phyloP scores from a whole-genome alignment of 169 alveolate genomes.

The Plasmodium ovale region DNA sequence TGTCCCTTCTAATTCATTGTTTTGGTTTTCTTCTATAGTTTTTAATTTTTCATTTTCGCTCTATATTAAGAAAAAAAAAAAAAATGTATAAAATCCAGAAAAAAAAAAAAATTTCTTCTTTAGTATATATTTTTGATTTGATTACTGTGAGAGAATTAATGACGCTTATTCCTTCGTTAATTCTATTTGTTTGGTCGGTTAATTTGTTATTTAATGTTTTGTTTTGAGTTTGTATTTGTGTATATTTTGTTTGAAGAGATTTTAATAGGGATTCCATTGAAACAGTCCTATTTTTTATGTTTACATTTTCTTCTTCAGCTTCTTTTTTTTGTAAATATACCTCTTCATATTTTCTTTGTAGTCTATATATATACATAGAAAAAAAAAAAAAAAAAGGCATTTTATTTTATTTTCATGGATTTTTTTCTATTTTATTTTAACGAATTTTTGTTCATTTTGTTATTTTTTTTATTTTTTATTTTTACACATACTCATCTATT shows the following conservation, averaged over 20 bases:
- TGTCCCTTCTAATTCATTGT: slow-evolving; percentile 77
- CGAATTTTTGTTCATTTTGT: slow-evolving; percentile 6
- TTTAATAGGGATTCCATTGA: slow-evolving; percentile 75
- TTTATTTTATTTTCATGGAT: neutral
- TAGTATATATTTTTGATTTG: slow-evolving; percentile 8
- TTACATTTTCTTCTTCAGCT: slow-evolving; percentile 77
- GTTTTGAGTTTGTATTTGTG: slow-evolving; percentile 75
- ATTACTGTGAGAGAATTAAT: slow-evolving; percentile 74
- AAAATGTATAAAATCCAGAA: slow-evolving; percentile 11
- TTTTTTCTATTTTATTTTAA: neutral
- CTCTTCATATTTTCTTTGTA: slow-evolving; percentile 76
- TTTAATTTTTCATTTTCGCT: slow-evolving; percentile 75
- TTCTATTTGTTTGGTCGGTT: slow-evolving; percentile 74
- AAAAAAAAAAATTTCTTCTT: neutral
- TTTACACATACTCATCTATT: slow-evolving; percentile 68
- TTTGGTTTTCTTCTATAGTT: slow-evolving; percentile 78
- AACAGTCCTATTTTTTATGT: slow-evolving; percentile 77
- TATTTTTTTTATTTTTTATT: slow-evolving; percentile 24
- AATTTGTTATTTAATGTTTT: slow-evolving; percentile 73
- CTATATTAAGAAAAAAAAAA: slow-evolving; percentile 38
- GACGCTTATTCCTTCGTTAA: slow-evolving; percentile 75
- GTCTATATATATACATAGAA: too few species aligned
- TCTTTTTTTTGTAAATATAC: slow-evolving; percentile 76
- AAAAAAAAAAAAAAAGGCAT: slow-evolving; percentile 13
- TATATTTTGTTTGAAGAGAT: slow-evolving; percentile 75